Evolutionary conservation across 2,329 filamentous ascomycete genomes (phyloP).

Genomic region (Beauveria rudraprayagi): DNA sequence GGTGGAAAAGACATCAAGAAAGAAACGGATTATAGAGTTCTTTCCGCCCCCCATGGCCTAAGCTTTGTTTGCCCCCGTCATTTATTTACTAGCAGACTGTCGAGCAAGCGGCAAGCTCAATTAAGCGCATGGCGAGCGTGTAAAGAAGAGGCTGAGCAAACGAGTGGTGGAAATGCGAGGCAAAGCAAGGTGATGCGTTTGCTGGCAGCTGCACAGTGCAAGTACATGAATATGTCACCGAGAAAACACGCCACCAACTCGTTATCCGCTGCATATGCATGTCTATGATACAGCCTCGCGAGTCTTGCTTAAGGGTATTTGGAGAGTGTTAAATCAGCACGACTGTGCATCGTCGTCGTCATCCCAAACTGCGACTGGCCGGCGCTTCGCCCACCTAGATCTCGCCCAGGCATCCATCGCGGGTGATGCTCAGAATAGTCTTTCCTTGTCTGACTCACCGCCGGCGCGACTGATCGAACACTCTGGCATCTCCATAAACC

Average conservation of each 20-base stretch:
- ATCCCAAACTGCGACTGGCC: not conserved
- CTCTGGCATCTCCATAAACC: not conserved
- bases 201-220: slow-evolving; percentile 3
- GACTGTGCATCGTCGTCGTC: not conserved
- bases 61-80: not conserved
- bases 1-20: too few species aligned
- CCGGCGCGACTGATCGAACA: not conserved
- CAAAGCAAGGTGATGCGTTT: not conserved
- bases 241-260: not conserved
- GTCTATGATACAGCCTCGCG: not conserved
- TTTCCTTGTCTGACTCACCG: slow-evolving; percentile 11
- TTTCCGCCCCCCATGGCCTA: too few species aligned
- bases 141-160: not conserved
- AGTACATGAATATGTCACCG: not conserved
- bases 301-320: not conserved
- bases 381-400: not conserved
- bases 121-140: too few species aligned
- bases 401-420: not conserved
- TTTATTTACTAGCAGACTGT: not conserved
- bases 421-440: not conserved
- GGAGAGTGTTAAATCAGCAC: not conserved
- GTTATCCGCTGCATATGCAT: not conserved
- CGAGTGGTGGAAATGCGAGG: not conserved
- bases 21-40: too few species aligned
- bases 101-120: not conserved